Evolutionary conservation across 1,284 basidiomycete genomes (phyloP).

Genomic region (Fomes fomentarius): DNA sequence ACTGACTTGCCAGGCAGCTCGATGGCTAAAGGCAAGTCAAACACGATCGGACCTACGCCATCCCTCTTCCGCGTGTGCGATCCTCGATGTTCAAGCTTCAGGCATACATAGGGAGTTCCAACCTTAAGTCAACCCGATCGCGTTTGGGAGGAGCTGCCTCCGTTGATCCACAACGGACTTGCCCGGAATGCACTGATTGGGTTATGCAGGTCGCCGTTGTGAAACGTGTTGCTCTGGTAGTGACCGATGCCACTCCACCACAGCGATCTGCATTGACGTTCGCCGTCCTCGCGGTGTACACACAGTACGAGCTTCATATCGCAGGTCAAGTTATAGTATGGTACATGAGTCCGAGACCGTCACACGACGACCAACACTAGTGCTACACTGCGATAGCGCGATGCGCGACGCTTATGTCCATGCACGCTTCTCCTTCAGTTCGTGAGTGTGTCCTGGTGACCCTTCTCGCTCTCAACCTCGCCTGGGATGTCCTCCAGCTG

Average conservation of each 20-base stretch:
- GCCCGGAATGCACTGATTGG: conserved; percentile 1
- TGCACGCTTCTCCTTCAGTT: conserved; percentile 27
- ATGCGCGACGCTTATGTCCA: background rate
- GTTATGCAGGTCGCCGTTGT: conserved; percentile 4
- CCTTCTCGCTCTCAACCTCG: conserved; percentile 62
- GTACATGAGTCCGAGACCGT: background rate
- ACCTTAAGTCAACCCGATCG: background rate
- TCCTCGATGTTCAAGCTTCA: too few relatives aligned
- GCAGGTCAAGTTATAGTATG: too few relatives aligned
- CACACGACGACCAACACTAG: background rate
- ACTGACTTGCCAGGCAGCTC: background rate
- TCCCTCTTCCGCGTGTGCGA: background rate
- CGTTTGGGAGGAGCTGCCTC: conserved; percentile 5
- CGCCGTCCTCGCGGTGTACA: background rate
- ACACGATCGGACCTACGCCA: conserved; percentile 1
- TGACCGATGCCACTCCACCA: too few relatives aligned
- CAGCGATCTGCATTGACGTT: background rate
- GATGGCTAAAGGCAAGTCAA: background rate
- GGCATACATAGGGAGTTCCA: background rate
- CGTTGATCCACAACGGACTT: conserved; percentile 5
- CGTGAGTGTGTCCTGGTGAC: conserved; percentile 46
- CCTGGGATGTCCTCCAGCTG: conserved; percentile 76
- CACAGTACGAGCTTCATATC: background rate
- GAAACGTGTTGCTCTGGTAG: background rate
- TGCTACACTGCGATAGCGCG: conserved; percentile 3